Evolutionary conservation across 768 basidiomycete genomes (phyloP).

Genomic region (Podaxis carcinomalis): DNA sequence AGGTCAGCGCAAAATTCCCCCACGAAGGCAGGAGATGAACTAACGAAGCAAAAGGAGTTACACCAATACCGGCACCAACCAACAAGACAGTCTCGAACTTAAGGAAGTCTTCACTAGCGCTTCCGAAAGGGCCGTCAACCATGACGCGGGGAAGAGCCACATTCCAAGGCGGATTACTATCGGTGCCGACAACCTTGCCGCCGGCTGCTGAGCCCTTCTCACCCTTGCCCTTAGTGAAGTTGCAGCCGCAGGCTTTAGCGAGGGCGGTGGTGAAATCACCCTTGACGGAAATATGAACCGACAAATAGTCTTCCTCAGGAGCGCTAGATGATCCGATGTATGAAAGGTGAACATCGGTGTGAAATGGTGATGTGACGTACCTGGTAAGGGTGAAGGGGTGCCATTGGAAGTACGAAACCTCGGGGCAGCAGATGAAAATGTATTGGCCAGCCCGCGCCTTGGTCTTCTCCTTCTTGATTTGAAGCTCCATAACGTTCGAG

Average conservation of each 20-base stretch:
- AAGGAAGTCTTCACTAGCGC: slow-evolving; percentile 86
- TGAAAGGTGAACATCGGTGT: background rate
- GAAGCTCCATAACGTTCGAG: slow-evolving; percentile 89
- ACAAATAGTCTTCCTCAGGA: slow-evolving; percentile 93
- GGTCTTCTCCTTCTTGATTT: slow-evolving; percentile 96
- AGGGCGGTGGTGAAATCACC: slow-evolving; percentile 89
- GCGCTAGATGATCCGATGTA: slow-evolving; percentile 44
- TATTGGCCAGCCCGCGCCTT: slow-evolving; percentile 85
- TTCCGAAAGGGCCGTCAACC: slow-evolving; percentile 96
- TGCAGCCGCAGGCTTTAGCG: slow-evolving; percentile 78
- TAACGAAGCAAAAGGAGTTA: slow-evolving; percentile 94
- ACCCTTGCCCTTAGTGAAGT: slow-evolving; percentile 56
- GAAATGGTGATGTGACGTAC: slow-evolving; percentile 27
- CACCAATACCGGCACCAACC: slow-evolving; percentile 94
- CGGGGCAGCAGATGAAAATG: slow-evolving; percentile 88
- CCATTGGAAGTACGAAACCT: slow-evolving; percentile 94
- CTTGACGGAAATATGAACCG: slow-evolving; percentile 88
- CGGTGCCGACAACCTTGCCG: slow-evolving; percentile 59
- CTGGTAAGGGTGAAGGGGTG: slow-evolving; percentile 95
- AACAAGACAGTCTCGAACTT: slow-evolving; percentile 87
- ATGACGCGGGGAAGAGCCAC: slow-evolving; percentile 84
- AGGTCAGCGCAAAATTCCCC: background rate
- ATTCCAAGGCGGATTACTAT: slow-evolving; percentile 56
- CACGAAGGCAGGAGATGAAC: slow-evolving; percentile 25
- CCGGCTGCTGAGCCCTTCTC: slow-evolving; percentile 37